Percentiles rank a stretch among this genome's conserved stretches.
phyloP scores from a whole-genome alignment of 306 rosid species.

The Glycine soja region DNA sequence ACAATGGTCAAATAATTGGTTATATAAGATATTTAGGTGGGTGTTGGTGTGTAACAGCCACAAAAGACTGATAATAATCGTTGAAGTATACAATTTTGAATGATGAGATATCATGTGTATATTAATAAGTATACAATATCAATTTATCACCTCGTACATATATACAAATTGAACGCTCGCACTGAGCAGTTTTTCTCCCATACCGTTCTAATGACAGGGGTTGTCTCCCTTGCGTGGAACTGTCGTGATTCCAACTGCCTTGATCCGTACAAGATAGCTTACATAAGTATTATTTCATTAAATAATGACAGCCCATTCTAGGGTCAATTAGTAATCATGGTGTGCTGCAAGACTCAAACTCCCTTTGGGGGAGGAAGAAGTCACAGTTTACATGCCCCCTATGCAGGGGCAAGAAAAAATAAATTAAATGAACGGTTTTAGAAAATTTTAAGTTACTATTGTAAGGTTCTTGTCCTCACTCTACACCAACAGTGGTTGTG shows the following conservation, averaged over 20 bases:
- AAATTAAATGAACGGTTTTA: conserved; percentile 34
- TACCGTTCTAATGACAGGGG: conserved; percentile 78
- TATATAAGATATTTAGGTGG: background rate
- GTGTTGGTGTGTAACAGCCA: background rate
- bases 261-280: conserved; percentile 82
- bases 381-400: conserved; percentile 76
- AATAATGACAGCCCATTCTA: conserved; percentile 49
- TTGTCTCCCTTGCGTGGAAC: conserved; percentile 80
- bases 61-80: too few species aligned
- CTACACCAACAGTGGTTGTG: background rate
- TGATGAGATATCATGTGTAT: too few species aligned
- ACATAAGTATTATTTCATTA: conserved; percentile 44
- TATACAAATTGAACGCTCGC: too few species aligned
- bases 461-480: conserved; percentile 8
- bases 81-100: too few species aligned
- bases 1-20: background rate
- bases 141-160: too few species aligned
- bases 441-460: background rate
- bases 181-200: conserved; percentile 43
- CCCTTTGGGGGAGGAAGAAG: conserved; percentile 58
- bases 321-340: conserved; percentile 48
- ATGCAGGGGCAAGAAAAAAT: conserved; percentile 62
- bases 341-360: conserved; percentile 52
- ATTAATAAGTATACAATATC: too few species aligned
- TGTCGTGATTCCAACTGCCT: conserved; percentile 78